Conservation (phyloP, 2,329 filamentous ascomycete species). For the Exophiala dermatitidis region DNA sequence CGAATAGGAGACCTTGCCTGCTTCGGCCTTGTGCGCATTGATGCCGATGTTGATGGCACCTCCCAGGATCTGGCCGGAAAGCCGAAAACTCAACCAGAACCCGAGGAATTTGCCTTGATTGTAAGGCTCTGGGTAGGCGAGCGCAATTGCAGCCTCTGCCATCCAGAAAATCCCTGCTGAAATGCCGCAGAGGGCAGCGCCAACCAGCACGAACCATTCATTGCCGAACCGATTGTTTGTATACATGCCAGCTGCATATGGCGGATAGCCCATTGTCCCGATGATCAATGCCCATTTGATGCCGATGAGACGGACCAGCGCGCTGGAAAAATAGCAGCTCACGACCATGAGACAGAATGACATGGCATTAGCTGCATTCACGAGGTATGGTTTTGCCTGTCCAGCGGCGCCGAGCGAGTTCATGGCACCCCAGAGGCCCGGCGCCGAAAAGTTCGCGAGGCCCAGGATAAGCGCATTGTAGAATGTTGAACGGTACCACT, state of each 20-base stretch:
- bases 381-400: constrained; percentile 55
- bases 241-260: constrained; percentile 64
- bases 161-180: constrained; percentile 70
- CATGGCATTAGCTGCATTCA: constrained; percentile 64
- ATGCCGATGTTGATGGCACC: constrained; percentile 65
- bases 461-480: constrained; percentile 67
- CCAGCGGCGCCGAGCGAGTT: constrained; percentile 63
- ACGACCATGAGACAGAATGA: constrained; percentile 68
- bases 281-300: constrained; percentile 66
- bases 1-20: constrained; percentile 60
- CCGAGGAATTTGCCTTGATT: constrained; percentile 59
- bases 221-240: constrained; percentile 63
- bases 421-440: constrained; percentile 44
- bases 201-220: constrained; percentile 62
- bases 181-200: constrained; percentile 61
- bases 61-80: constrained; percentile 61
- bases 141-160: constrained; percentile 65
- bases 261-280: constrained; percentile 65
- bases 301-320: constrained; percentile 59
- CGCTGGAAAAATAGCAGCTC: constrained; percentile 59
- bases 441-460: constrained; percentile 47
- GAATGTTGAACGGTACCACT: constrained; percentile 64
- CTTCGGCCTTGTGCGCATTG: constrained; percentile 50
- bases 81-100: constrained; percentile 58
- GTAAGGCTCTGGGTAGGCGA: constrained; percentile 64